A percentile compares a stretch with the other conserved stretches of the same genome.
Conservation (phyloP, 768 basidiomycete genomes). For the Trametes sanguinea region DNA sequence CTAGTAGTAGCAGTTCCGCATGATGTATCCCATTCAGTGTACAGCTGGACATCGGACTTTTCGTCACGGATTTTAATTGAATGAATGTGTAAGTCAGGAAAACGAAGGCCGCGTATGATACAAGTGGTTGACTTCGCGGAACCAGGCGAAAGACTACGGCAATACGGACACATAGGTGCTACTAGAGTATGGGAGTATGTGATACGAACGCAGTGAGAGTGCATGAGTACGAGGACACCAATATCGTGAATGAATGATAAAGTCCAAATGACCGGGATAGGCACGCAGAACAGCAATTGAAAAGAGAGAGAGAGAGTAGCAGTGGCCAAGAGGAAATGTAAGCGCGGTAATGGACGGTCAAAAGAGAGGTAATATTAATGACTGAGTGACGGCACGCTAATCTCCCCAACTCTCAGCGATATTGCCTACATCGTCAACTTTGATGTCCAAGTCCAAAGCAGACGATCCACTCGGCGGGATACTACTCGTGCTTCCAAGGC, state of each 20-base stretch:
- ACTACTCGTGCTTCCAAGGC: background rate
- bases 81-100: no score
- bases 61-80: no score
- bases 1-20: background rate
- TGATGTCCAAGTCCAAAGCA: conserved; percentile 22
- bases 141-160: no score
- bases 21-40: background rate
- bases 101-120: no score
- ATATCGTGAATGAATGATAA: conserved; percentile 4
- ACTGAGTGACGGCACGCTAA: conserved; percentile 12
- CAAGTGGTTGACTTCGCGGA: no score
- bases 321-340: background rate
- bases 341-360: background rate
- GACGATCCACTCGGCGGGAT: conserved; percentile 3
- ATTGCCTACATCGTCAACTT: conserved; percentile 35
- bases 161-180: no score
- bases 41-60: background rate
- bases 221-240: background rate
- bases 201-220: background rate
- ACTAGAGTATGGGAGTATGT: background rate
- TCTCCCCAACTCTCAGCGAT: conserved; percentile 38
- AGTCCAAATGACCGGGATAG: background rate
- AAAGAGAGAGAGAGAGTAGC: no score
- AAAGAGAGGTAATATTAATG: no score
- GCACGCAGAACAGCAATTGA: background rate